Base-by-base conservation (phyloP, 768 basidiomycete species). In the Gloeophyllum trabeum region DNA sequence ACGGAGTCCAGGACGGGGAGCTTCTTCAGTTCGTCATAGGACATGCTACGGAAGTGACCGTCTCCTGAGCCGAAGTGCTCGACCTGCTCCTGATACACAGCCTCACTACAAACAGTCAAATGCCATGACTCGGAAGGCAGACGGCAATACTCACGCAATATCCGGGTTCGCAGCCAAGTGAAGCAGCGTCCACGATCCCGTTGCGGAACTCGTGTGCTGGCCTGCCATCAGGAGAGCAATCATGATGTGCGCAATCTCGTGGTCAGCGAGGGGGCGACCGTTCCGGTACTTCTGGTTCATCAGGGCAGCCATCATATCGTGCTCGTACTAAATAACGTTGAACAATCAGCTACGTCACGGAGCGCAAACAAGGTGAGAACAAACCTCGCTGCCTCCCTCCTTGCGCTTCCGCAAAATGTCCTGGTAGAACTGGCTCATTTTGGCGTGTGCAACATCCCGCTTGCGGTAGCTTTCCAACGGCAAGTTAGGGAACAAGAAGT, bases 171-270 rank as follows among this genome's bases (percentile, higher is more conserved):
- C 65, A 22, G 92, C 94, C 23, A 98, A 59, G 54, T 96, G 90
- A 34, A 97, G 75, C 28, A 98, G 69, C 13, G 81, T 58, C 96
- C 96, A 99, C 6, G 91, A 82, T 24, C 80, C 80, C 18, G 89
- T 83, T 2, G 96, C 82, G 12, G 96, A 96, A 52, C 86, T 89
- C 0, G 96, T 99, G 63, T 99, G 96, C 64, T 99, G 96, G 28
- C 96, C 96, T 35, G 96, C 96, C 96, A 99, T 98, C 48, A 99
- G 79, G 36, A 99, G 75, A 13, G 96, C 96, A 54, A 97, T 99
- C 83, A 99, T 80, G 56, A 99, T 93, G 57, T 98, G 96, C 0
- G 96, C 92, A 46, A 98, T 84, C 60, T 98, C 90, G 50, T 85
- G 81, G 55, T 99, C 92, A 46, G 70, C 73, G 30, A 98, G 70